phyloP scores from a whole-genome alignment of 177 flowering plant species.

The Telopea speciosissima region DNA sequence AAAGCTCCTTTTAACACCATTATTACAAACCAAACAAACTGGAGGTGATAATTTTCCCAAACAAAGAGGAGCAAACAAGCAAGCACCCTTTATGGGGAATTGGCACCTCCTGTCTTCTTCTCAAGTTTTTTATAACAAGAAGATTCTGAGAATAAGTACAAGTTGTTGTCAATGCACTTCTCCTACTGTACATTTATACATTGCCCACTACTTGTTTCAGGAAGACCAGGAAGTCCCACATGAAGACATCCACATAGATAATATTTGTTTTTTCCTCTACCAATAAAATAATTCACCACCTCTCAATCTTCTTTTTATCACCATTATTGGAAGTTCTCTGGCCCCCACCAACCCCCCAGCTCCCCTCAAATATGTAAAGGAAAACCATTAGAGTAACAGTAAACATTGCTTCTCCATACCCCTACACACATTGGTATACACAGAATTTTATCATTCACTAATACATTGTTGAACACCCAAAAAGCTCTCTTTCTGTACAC shows the following conservation, averaged over 20 bases:
- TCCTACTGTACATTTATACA: slow-evolving; percentile 29
- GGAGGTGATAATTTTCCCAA: no score
- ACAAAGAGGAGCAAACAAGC: neutral
- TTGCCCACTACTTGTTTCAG: slow-evolving; percentile 30
- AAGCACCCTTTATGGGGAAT: slow-evolving; percentile 20
- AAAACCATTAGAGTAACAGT: neutral
- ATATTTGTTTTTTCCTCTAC: slow-evolving; percentile 1
- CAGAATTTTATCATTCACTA: slow-evolving; percentile 1
- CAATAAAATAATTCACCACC: slow-evolving; percentile 14
- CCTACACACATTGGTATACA: slow-evolving; percentile 1
- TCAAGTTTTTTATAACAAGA: neutral
- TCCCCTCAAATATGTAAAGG: neutral
- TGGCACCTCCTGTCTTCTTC: slow-evolving; percentile 19
- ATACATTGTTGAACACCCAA: no score
- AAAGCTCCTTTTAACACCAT: slow-evolving; percentile 9
- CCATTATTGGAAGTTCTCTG: slow-evolving; percentile 29
- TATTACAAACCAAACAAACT: neutral
- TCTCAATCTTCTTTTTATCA: slow-evolving; percentile 21
- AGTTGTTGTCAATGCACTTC: slow-evolving; percentile 39
- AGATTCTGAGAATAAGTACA: slow-evolving; percentile 28
- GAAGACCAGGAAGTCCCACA: slow-evolving; percentile 15
- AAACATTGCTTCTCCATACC: slow-evolving; percentile 9
- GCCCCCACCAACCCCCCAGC: slow-evolving; percentile 11
- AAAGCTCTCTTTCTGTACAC: no score
- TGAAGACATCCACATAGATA: slow-evolving; percentile 27